Conservation (phyloP, 441 rosid species). For the Gossypium schwendimanii region DNA sequence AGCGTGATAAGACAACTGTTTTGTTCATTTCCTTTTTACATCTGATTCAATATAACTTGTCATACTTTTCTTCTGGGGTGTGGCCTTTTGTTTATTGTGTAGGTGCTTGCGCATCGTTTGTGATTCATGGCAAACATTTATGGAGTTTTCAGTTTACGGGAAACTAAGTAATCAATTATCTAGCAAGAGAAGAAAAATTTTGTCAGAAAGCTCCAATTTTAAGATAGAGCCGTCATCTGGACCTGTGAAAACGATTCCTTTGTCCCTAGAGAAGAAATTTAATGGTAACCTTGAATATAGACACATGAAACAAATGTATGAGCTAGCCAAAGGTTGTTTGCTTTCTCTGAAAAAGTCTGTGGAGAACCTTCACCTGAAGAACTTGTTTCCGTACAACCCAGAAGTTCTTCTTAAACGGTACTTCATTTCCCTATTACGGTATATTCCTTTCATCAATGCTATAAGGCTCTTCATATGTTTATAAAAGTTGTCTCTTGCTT, state of each 20-base stretch:
- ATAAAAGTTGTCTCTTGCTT: not conserved
- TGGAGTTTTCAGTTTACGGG: slow-evolving; percentile 31
- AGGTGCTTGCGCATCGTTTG: slow-evolving; percentile 62
- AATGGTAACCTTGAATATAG: slow-evolving; percentile 11
- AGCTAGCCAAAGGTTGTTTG: slow-evolving; percentile 61
- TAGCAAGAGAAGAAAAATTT: slow-evolving; percentile 48
- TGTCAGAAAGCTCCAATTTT: slow-evolving; percentile 23
- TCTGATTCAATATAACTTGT: not conserved
- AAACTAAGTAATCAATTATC: slow-evolving; percentile 25
- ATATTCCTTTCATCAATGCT: not conserved
- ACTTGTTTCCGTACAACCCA: slow-evolving; percentile 77
- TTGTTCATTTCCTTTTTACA: not conserved
- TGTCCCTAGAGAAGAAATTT: slow-evolving; percentile 9
- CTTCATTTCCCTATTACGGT: not conserved
- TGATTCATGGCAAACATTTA: slow-evolving; percentile 56
- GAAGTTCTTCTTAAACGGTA: slow-evolving; percentile 73
- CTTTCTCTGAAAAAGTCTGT: slow-evolving; percentile 58
- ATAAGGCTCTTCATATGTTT: not conserved
- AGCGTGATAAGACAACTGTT: not conserved
- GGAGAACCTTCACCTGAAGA: slow-evolving; percentile 62
- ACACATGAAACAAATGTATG: slow-evolving; percentile 29
- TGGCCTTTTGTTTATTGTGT: slow-evolving; percentile 16
- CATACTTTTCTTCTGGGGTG: not conserved
- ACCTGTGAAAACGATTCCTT: slow-evolving; percentile 7
- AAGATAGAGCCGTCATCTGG: slow-evolving; percentile 17